A percentile compares a stretch with the other conserved stretches of the same genome.
phyloP scores from a whole-genome alignment of 768 basidiomycete genomes.

The Lactifluus echinatus region DNA sequence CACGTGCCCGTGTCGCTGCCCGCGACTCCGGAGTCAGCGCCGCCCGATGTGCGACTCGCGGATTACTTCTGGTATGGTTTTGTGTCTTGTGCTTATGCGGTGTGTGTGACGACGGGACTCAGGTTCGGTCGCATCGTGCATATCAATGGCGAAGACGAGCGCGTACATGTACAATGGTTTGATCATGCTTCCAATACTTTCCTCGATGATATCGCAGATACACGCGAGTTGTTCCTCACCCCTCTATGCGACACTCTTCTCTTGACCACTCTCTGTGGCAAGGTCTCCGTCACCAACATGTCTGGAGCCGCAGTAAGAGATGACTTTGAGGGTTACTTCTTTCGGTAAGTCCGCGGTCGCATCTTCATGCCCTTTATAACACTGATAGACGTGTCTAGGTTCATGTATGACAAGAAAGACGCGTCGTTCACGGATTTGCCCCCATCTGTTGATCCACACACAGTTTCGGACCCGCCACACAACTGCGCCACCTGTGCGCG shows the following conservation, averaged over 20 bases:
- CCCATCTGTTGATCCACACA: slow-evolving; percentile 18
- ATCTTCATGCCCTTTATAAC: not conserved
- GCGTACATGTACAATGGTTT: slow-evolving; percentile 65
- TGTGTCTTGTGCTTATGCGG: too few species aligned
- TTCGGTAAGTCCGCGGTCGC: not conserved
- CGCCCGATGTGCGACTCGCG: slow-evolving; percentile 34
- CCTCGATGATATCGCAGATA: slow-evolving; percentile 50
- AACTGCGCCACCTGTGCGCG: slow-evolving; percentile 45
- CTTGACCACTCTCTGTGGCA: slow-evolving; percentile 38
- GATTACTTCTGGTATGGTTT: slow-evolving; percentile 55
- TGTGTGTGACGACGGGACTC: not conserved
- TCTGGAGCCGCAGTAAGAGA: not conserved
- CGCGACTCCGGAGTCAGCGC: slow-evolving; percentile 28
- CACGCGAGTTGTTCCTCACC: slow-evolving; percentile 58
- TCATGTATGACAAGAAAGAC: slow-evolving; percentile 38
- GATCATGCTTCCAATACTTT: slow-evolving; percentile 57
- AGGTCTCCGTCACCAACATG: slow-evolving; percentile 34
- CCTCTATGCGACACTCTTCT: slow-evolving; percentile 41
- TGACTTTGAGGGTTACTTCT: slow-evolving; percentile 14
- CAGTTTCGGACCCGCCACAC: slow-evolving; percentile 32
- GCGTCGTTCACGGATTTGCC: slow-evolving; percentile 41
- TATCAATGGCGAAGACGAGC: slow-evolving; percentile 35
- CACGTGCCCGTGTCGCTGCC: slow-evolving; percentile 32
- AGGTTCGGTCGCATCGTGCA: slow-evolving; percentile 66
- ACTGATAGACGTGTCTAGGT: slow-evolving; percentile 19